These are phyloP conservation scores for Cardamine resedifolia DNA, from an alignment of 345 rosid species.

Conservation along the genomic window DNA sequence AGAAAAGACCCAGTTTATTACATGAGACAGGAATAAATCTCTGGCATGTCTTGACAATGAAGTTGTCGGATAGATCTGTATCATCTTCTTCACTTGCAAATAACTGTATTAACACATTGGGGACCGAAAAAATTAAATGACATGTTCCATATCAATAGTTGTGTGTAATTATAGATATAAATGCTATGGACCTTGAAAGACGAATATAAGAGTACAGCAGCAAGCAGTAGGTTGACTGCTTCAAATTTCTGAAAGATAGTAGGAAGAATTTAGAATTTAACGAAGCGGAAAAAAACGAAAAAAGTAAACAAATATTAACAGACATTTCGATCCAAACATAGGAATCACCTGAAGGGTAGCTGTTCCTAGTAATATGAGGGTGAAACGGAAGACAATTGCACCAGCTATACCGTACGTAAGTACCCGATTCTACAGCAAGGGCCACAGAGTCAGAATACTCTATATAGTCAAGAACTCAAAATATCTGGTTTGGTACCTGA, in stretches of 20 bases:
- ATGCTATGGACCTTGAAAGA: slow-evolving; percentile 69
- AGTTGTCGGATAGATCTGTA: slow-evolving; percentile 74
- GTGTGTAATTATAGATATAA: slow-evolving; percentile 15
- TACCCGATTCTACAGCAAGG: slow-evolving; percentile 59
- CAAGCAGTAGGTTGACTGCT: slow-evolving; percentile 76
- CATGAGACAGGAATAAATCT: slow-evolving; percentile 90
- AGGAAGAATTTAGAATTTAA: slow-evolving; percentile 19
- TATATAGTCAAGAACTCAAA: slow-evolving; percentile 10
- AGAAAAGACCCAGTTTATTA: slow-evolving; percentile 35
- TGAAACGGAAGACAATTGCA: slow-evolving; percentile 74
- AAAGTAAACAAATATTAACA: not conserved
- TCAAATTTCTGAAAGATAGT: slow-evolving; percentile 66
- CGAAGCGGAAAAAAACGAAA: not conserved
- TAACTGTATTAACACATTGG: slow-evolving; percentile 45
- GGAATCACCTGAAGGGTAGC: slow-evolving; percentile 84
- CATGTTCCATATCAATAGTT: not conserved
- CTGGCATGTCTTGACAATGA: slow-evolving; percentile 91
- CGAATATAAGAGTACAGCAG: slow-evolving; percentile 78
- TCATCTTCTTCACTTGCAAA: slow-evolving; percentile 83
- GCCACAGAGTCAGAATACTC: slow-evolving; percentile 9
- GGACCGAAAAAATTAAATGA: not conserved
- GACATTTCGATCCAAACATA: slow-evolving; percentile 1
- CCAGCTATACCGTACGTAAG: slow-evolving; percentile 93
- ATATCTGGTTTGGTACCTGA: slow-evolving; percentile 59
- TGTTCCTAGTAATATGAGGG: slow-evolving; percentile 79